Conservation (phyloP, 1,284 basidiomycete species). For the Gomphus sp. region DNA sequence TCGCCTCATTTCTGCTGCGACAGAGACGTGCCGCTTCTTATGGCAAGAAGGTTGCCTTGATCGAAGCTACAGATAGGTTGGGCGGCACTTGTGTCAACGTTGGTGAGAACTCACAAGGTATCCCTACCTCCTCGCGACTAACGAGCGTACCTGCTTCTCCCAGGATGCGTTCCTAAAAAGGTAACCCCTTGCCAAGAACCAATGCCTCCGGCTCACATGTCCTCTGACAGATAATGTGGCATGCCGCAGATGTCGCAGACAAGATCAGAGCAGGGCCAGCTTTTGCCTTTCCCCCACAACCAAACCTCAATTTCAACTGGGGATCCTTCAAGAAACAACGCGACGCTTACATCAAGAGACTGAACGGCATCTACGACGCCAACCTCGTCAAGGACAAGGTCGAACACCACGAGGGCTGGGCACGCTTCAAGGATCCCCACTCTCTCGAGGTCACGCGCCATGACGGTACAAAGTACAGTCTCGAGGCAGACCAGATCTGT, state of each 20-base stretch:
- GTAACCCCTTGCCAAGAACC: slow-evolving; percentile 23
- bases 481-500: slow-evolving; percentile 69
- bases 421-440: slow-evolving; percentile 57
- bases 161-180: slow-evolving; percentile 87
- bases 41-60: slow-evolving; percentile 88
- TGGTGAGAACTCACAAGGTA: slow-evolving; percentile 39
- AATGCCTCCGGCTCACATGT: neutral
- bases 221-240: slow-evolving; percentile 89
- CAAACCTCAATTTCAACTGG: slow-evolving; percentile 78
- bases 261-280: slow-evolving; percentile 63
- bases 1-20: neutral
- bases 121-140: neutral
- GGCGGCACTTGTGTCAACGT: slow-evolving; percentile 98
- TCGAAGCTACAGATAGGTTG: slow-evolving; percentile 70
- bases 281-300: slow-evolving; percentile 64
- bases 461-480: slow-evolving; percentile 53
- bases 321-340: slow-evolving; percentile 85
- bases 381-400: slow-evolving; percentile 88
- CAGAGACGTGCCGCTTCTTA: slow-evolving; percentile 87
- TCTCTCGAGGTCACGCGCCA: slow-evolving; percentile 59
- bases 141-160: neutral
- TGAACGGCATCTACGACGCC: slow-evolving; percentile 89
- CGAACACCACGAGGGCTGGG: slow-evolving; percentile 81
- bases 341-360: slow-evolving; percentile 86
- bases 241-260: slow-evolving; percentile 90